A percentile compares a stretch with the other conserved stretches of the same genome.
Evolutionary conservation across 306 rosid species (phyloP).

Genomic region (Begonia loranthoides): DNA sequence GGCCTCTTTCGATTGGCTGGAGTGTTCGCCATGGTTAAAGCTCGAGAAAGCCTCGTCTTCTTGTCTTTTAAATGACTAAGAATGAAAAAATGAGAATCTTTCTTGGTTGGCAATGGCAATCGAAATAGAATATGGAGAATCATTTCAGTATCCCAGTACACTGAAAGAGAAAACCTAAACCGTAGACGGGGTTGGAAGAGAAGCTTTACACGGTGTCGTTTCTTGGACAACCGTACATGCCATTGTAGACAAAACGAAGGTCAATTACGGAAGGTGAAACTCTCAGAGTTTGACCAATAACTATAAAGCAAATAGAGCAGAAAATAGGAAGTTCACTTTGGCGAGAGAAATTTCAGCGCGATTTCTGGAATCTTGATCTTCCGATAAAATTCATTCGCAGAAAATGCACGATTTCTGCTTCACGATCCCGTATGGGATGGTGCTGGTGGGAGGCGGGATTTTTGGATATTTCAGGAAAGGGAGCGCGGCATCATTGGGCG

Average conservation of each 20-base stretch:
- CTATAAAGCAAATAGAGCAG: neutral
- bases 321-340: neutral
- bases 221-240: neutral
- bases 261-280: neutral
- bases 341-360: neutral
- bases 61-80: neutral
- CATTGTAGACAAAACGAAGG: neutral
- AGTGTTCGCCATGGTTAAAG: slow-evolving; percentile 23
- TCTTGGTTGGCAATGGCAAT: neutral
- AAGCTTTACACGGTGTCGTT: neutral
- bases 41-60: slow-evolving; percentile 5
- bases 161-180: neutral
- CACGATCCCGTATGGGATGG: slow-evolving; percentile 73
- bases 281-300: too few relatives aligned
- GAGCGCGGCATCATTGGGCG: slow-evolving; percentile 59
- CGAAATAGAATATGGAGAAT: slow-evolving; percentile 2
- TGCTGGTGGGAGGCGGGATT: slow-evolving; percentile 53
- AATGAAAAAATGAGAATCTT: neutral
- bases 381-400: slow-evolving; percentile 14
- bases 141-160: neutral
- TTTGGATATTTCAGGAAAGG: slow-evolving; percentile 58
- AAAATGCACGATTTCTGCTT: slow-evolving; percentile 94
- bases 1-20: slow-evolving; percentile 42
- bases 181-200: neutral
- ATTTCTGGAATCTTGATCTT: slow-evolving; percentile 13